These are phyloP conservation scores for Aspergillus persii DNA, from an alignment of 2,329 filamentous ascomycete genomes.

Conservation along the genomic window DNA sequence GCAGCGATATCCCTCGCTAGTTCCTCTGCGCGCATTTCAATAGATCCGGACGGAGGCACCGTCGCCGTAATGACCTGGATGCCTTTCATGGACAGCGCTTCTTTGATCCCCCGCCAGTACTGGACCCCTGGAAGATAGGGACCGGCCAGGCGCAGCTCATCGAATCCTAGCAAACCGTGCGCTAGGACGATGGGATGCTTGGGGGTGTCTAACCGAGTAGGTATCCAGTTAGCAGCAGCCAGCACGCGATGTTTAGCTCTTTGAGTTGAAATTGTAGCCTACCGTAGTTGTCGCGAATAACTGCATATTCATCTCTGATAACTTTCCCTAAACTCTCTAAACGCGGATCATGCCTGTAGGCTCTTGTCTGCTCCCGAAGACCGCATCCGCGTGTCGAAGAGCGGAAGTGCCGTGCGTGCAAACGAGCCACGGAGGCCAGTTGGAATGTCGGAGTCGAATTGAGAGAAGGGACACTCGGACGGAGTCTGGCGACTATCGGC, in stretches of 20 bases:
- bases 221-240: neutral
- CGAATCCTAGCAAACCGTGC: constrained; percentile 65
- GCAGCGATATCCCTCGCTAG: constrained; percentile 53
- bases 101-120: constrained; percentile 64
- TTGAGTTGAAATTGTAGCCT: constrained; percentile 4
- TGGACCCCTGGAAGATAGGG: constrained; percentile 56
- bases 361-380: neutral
- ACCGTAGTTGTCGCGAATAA: constrained; percentile 59
- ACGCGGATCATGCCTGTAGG: constrained; percentile 45
- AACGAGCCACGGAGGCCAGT: neutral
- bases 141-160: constrained; percentile 58
- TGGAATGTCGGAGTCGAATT: neutral
- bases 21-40: constrained; percentile 56
- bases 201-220: constrained; percentile 35
- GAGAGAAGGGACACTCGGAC: neutral
- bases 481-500: constrained; percentile 10
- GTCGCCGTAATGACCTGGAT: constrained; percentile 61
- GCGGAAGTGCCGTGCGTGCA: constrained; percentile 17
- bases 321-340: constrained; percentile 51
- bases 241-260: neutral
- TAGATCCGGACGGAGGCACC: constrained; percentile 59
- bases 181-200: constrained; percentile 62
- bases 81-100: constrained; percentile 55
- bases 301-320: constrained; percentile 62
- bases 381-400: constrained; percentile 13